Base-by-base conservation (phyloP, 1,284 basidiomycete species). In the Kalmanozyma brasiliensis region DNA sequence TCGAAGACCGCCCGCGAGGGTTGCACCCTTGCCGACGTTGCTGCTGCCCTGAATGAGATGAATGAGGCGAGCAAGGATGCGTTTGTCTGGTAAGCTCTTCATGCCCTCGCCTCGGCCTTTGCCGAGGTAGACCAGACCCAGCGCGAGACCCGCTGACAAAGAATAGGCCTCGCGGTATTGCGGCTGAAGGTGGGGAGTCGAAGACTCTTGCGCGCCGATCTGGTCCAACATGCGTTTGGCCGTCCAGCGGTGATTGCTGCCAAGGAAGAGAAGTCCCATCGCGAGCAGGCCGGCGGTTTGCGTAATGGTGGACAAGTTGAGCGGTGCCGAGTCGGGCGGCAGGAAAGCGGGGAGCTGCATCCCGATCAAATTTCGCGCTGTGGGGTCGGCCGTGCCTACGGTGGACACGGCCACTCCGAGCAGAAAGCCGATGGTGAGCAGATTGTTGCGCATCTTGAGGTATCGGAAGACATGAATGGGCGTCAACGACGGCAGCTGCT, bases 41-140 rank as follows among this genome's bases (percentile, higher is more conserved):
- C 43, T 36, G 23, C 51, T 51, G 9, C 60, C 63, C n/a, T 49
- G 44, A 33, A 79, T 53, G 23, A 71, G 56, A 14, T 67, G 61
- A 19, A 68, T 70, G 2, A 79, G 58, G 16, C 61, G 60, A n/a
- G 56, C 48, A n/a, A 74, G 24, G 30, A 80, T 66, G n/a, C 61
- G 55, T 13, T 60, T 63, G 41, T 80, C 78, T 2, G 70, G 52
- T 26, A 71, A 37, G 30, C 67, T 71, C 32, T 61, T 57, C 77
- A 79, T 75, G 7, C 65, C 59, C 9, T 69, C 62, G 19, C 69
- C 49, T 3, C 73, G 59, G 1, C 68, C 79, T 72, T 89, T 90
- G 8, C 92, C 94, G 6, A 98, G 87, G 90, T 97, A 94, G 82
- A 96, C 91, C 86, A 97, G 90, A 0, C 96, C 96, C 77, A 96